These are phyloP conservation scores for Ascochyta clinopodiicola DNA, from an alignment of 2,329 filamentous ascomycete species.

Conservation along the genomic window DNA sequence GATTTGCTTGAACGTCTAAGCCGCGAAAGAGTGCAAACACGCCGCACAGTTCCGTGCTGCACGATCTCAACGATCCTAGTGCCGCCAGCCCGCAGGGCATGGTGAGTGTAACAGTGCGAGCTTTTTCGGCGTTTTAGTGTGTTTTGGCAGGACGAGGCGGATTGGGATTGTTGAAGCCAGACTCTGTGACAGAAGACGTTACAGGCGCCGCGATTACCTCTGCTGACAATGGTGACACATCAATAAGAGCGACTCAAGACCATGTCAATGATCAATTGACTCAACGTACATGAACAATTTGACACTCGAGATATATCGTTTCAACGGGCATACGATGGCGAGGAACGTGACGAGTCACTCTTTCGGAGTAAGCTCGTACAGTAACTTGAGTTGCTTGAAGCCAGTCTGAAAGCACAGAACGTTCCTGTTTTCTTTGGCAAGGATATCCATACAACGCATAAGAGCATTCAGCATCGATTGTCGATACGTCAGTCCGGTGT, in stretches of 20 bases:
- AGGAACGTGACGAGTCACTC: neutral
- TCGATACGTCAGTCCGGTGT: slow-evolving; percentile 14
- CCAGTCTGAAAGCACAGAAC: slow-evolving; percentile 27
- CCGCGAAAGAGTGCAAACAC: slow-evolving; percentile 17
- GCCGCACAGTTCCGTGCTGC: slow-evolving; percentile 11
- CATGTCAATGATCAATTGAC: neutral
- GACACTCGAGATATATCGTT: neutral
- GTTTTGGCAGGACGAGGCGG: slow-evolving; percentile 4
- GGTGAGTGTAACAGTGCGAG: neutral
- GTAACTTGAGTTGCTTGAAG: slow-evolving; percentile 15
- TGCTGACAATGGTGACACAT: neutral
- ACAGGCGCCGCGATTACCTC: slow-evolving; percentile 8
- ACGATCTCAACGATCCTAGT: neutral
- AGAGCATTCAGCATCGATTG: slow-evolving; percentile 26
- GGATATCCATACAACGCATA: slow-evolving; percentile 22
- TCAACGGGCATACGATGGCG: neutral
- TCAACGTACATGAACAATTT: neutral
- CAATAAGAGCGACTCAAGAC: neutral
- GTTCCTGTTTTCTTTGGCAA: slow-evolving; percentile 19
- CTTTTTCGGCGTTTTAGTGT: neutral
- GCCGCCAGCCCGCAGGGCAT: neutral
- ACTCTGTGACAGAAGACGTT: slow-evolving; percentile 1
- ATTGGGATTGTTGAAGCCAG: slow-evolving; percentile 5
- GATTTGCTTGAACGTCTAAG: slow-evolving; percentile 28
- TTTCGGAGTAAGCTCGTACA: slow-evolving; percentile 15